Conservation (phyloP, 768 basidiomycete species). For the Tricholomella constricta region DNA sequence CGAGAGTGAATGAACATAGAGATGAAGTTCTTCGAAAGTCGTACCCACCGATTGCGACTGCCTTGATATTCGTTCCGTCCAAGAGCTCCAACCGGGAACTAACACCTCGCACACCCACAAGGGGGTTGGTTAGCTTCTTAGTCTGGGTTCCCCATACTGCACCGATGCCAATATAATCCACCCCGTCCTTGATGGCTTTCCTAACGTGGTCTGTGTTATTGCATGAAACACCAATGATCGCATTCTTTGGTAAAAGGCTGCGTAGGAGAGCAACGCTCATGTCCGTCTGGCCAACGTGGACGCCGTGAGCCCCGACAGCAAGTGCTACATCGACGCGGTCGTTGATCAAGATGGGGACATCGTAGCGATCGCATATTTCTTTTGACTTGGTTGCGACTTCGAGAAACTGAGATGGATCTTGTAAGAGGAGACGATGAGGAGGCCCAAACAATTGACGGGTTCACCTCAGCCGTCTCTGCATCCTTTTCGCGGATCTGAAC, state of each 20-base stretch:
- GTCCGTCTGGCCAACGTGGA: slow-evolving; percentile 90
- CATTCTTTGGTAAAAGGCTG: slow-evolving; percentile 61
- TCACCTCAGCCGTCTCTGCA: slow-evolving; percentile 78
- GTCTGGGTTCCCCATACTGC: slow-evolving; percentile 81
- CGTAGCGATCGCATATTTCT: slow-evolving; percentile 70
- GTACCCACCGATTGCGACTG: slow-evolving; percentile 82
- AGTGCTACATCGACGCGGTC: slow-evolving; percentile 87
- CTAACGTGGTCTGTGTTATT: slow-evolving; percentile 66
- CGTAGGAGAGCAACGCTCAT: slow-evolving; percentile 72
- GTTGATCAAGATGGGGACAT: slow-evolving; percentile 84
- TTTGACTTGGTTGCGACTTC: slow-evolving; percentile 72
- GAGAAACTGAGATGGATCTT: slow-evolving; percentile 58
- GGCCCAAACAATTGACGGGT: slow-evolving; percentile 23
- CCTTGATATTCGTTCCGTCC: slow-evolving; percentile 61
- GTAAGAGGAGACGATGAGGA: not conserved
- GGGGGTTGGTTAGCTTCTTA: slow-evolving; percentile 66
- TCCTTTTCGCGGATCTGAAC: slow-evolving; percentile 91
- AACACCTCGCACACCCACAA: slow-evolving; percentile 74
- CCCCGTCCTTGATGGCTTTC: slow-evolving; percentile 61
- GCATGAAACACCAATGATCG: slow-evolving; percentile 83
- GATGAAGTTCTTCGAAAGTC: not conserved
- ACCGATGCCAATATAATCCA: slow-evolving; percentile 89
- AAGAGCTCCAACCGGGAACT: slow-evolving; percentile 66
- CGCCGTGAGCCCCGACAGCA: slow-evolving; percentile 72
- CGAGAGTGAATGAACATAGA: not conserved